Base-by-base conservation (phyloP, 495 filamentous ascomycete species). In the Lasiosphaeria hispida region DNA sequence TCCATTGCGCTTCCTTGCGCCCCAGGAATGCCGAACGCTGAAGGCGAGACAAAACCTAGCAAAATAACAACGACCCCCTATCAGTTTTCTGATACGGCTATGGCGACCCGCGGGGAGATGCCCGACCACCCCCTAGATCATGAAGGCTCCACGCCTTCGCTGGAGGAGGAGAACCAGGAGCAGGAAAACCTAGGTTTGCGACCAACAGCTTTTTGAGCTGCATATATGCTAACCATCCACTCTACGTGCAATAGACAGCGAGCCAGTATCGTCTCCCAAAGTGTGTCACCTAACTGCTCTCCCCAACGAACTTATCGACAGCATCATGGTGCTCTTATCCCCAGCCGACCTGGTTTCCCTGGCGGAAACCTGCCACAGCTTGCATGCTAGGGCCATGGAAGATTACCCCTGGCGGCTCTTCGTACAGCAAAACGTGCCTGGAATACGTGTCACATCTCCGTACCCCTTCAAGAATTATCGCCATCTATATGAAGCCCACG, bases 401-500 rank as follows among this genome's bases (percentile, higher is more conserved):
- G 88, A 91, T 38, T 66, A 79, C 2, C 71, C 85, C 43, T 92
- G 88, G 89, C 80, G 80, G 41, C 67, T 68, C 8, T 74, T 85
- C 7, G 77, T 92, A 11, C 81, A 88, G 55, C 72, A 79, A 6
- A 82, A 86, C 59, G 71, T 90, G 4, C 86, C 87, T 7, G 70
- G 73, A 6, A 53, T 82, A 43, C 60, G 76, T 3, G 76, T 90
- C n/a, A 67, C 67, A 7, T 67, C 72, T 1, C 77, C 86, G 1
- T 77, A 77, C 4, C 83, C 84, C 0, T 90, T 81, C 62, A 59
- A 65, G 6, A 84, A 78, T 13, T 92, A 83, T 67, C 82, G 79
- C 54, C 79, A 83, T 23, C 79, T 97, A 6, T 96, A 88, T 61
- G 71, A 81, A 35, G 79, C 86, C 30, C 87, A 92, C 66, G 79